Base-by-base conservation (phyloP, 192 early-diverging fungal species). In the Chytriomyces sp. region DNA sequence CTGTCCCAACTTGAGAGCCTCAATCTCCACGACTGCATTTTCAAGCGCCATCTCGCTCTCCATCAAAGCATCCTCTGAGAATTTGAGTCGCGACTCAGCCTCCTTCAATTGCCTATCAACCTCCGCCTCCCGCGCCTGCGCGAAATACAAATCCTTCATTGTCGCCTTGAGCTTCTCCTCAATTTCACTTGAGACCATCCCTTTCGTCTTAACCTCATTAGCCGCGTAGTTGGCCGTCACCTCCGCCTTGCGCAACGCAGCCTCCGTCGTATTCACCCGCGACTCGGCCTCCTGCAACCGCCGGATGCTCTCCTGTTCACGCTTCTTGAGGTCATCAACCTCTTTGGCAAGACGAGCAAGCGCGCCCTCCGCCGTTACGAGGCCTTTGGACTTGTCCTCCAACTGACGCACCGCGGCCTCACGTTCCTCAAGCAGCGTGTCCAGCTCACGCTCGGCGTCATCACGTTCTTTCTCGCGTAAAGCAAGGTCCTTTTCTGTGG, bases 391-490 rank as follows among this genome's bases (percentile, higher is more conserved):
- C 34, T 56, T 53, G 5, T 74, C 62, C 4, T 36, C 63, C 4
- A 65, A 5, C 30, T 58, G 30, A 31, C 31, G 22, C 32, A 7
- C 31, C 5, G 12, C 26, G 32, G 14, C 34, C 12, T 67, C 63
- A 22, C 52, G 62, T 38, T 65, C 73, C 28, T 64, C 73, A 25
- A 66, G 38, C 31, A 66, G 10, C 5, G 52, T 31, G 41, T 64
- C 73, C 60, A 65, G 30, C 28, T 64, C 73, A 31, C 25, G 33
- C 39, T 74, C 73, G n/a, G 73, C 73, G n/a, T 66, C 73, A 39
- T 64, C 73, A 39, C 61, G 73, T 39, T 64, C 73, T 40, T 66
- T 73, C 10, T n/a, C 40, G 4, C 73, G 62, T 3, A 22, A 6
- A 19, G 19, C 28, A 26, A 74, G 52, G 4, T 65, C 64, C 26